Percentiles rank a stretch among this genome's conserved stretches.
Evolutionary conservation across 2,329 filamentous ascomycete genomes (phyloP).

Genomic region (Cladorrhinum sp.): DNA sequence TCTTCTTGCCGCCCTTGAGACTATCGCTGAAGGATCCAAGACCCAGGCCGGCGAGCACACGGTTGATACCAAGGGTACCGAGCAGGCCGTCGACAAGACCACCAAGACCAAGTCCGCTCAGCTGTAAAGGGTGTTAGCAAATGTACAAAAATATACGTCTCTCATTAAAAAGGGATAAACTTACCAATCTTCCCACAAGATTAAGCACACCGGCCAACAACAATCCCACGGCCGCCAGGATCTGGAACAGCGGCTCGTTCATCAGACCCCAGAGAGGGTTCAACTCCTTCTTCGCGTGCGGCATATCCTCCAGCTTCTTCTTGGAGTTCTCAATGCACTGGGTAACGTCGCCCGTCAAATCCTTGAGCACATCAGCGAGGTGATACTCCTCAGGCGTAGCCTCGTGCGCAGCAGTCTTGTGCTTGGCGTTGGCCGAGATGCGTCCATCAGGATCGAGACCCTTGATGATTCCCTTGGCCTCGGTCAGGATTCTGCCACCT

Average conservation of each 20-base stretch:
- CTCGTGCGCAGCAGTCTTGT: conserved; percentile 70
- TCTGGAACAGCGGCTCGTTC: conserved; percentile 86
- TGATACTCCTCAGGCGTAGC: conserved; percentile 80
- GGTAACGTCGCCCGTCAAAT: conserved; percentile 76
- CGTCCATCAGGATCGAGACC: conserved; percentile 85
- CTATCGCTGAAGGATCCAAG: conserved; percentile 46
- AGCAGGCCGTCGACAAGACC: conserved; percentile 76
- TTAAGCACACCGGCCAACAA: conserved; percentile 79
- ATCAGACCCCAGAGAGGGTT: conserved; percentile 85
- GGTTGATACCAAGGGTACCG: conserved; percentile 72
- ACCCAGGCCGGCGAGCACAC: conserved; percentile 71
- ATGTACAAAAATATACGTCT: neutral
- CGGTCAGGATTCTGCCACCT: conserved; percentile 74
- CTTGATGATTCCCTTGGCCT: conserved; percentile 82
- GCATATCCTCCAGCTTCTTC: conserved; percentile 89
- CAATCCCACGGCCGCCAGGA: conserved; percentile 82
- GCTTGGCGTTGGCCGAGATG: conserved; percentile 82
- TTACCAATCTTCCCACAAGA: conserved; percentile 71
- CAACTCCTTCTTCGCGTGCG: conserved; percentile 89
- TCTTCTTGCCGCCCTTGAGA: conserved; percentile 41
- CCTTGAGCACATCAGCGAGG: conserved; percentile 81
- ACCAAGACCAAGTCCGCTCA: conserved; percentile 79
- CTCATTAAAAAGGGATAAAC: conserved; percentile 18
- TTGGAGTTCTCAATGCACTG: conserved; percentile 83
- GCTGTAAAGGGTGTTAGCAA: conserved; percentile 34